Evolutionary conservation across 305 asterid species (phyloP).

Genomic region (Andrographis paniculata): DNA sequence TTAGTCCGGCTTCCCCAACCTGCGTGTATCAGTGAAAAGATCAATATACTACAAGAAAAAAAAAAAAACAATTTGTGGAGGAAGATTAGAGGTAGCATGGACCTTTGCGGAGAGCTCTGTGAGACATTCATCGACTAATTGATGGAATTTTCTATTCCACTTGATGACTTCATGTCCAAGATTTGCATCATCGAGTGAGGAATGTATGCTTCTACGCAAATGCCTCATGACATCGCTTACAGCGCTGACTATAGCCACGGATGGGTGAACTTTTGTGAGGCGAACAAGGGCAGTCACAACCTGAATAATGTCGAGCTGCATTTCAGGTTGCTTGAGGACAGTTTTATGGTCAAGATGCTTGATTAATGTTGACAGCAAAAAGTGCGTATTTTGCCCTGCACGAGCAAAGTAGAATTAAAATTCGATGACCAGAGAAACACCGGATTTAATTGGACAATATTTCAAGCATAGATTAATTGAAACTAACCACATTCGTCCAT

Average conservation of each 20-base stretch:
- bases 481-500: conserved; percentile 77
- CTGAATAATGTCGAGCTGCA: conserved; percentile 88
- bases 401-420: conserved; percentile 14
- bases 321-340: conserved; percentile 69
- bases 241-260: conserved; percentile 76
- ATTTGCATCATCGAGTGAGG: conserved; percentile 67
- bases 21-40: conserved; percentile 22
- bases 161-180: conserved; percentile 55
- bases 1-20: conserved; percentile 85
- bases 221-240: conserved; percentile 88
- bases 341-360: conserved; percentile 96
- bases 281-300: conserved; percentile 65
- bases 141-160: conserved; percentile 68
- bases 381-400: conserved; percentile 88
- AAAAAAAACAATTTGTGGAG: not conserved
- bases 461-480: conserved; percentile 4
- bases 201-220: conserved; percentile 87
- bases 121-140: conserved; percentile 84
- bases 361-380: conserved; percentile 72
- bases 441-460: no score
- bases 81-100: conserved; percentile 32
- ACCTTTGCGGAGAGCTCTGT: conserved; percentile 76
- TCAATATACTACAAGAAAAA: not conserved
- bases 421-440: no score
- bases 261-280: conserved; percentile 51